Base-by-base conservation (phyloP, 2,329 filamentous ascomycete genomes). In the Paracoccidioides lutzii region DNA sequence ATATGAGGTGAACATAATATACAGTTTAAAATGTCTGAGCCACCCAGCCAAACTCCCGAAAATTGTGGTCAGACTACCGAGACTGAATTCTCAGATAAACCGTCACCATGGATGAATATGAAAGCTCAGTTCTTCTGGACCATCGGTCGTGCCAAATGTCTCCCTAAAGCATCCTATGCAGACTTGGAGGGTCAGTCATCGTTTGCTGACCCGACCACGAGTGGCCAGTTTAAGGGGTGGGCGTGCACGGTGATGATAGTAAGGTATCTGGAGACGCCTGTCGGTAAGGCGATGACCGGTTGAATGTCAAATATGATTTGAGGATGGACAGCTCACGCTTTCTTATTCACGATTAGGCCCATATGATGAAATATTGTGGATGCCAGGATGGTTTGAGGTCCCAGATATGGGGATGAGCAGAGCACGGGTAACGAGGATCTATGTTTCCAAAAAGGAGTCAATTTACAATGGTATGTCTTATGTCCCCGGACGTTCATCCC, bases 331-430 rank as follows among this genome's bases (percentile, higher is more conserved):
- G 28, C 50, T 52, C 10, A 52, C 42, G 7, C 15, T 30, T 42
- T 32, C 33, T 15, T 15, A 7, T 35, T 7, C 14, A 10, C n/a
- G 8, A 22, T 9, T 42, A 52, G 50, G 38, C 14, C 50, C 50
- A 5, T 52, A 52, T 12, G 50, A 52, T 52, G 50, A 52, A 42
- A 52, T 52, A 14, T n/a, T 52, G 6, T 52, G 37, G 37, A 15
- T 52, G 14, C 50, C 50, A 10, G 50, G 38, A 9, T 42, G 35
- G 22, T 52, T 52, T 52, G 50, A 52, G 10, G 14, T 42, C 28
- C 50, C 50, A 4, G 14, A 14, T 41, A 52, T 42, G 33, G 38
- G 28, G 15, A 22, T 28, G 14, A 52, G 22, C 33, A 41, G 22
- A 12, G 12, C 50, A 9, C 50, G 50, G 38, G 10, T 52, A 32